phyloP scores from a whole-genome alignment of 306 rosid species.

The Malus sieversii region DNA sequence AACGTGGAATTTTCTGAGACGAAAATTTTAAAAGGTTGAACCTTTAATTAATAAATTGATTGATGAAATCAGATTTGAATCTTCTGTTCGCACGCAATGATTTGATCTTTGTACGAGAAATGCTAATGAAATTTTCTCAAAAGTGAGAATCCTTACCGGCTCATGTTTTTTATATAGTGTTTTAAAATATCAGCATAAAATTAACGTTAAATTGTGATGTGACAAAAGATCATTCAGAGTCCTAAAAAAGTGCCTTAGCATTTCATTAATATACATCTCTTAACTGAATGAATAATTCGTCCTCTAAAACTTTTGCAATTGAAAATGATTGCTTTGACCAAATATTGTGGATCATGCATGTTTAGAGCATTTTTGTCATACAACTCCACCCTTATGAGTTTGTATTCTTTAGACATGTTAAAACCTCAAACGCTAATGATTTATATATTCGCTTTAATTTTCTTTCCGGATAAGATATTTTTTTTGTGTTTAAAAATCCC shows the following conservation, averaged over 20 bases:
- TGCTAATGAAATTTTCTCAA: too few species aligned
- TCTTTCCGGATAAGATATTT: too few species aligned
- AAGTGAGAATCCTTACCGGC: too few species aligned
- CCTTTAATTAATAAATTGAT: not conserved
- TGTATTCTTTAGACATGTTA: not conserved
- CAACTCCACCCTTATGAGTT: not conserved
- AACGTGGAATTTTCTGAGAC: not conserved
- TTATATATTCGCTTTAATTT: too few species aligned
- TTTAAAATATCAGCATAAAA: too few species aligned
- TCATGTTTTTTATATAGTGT: too few species aligned
- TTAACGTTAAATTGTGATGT: too few species aligned
- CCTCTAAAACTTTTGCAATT: not conserved
- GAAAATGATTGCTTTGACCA: not conserved
- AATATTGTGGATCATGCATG: not conserved
- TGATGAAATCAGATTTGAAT: constrained; percentile 1
- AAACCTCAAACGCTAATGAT: not conserved
- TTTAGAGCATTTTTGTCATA: not conserved
- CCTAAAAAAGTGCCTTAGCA: too few species aligned
- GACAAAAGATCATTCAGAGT: too few species aligned
- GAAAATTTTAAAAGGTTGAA: not conserved
- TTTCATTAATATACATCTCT: not conserved
- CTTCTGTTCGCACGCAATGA: not conserved
- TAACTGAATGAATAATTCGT: not conserved
- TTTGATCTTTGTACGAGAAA: not conserved
- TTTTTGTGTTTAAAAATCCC: too few species aligned